These are phyloP conservation scores for Lasiodiplodia gonubiensis DNA, from an alignment of 2,329 filamentous ascomycete species.

Conservation along the genomic window DNA sequence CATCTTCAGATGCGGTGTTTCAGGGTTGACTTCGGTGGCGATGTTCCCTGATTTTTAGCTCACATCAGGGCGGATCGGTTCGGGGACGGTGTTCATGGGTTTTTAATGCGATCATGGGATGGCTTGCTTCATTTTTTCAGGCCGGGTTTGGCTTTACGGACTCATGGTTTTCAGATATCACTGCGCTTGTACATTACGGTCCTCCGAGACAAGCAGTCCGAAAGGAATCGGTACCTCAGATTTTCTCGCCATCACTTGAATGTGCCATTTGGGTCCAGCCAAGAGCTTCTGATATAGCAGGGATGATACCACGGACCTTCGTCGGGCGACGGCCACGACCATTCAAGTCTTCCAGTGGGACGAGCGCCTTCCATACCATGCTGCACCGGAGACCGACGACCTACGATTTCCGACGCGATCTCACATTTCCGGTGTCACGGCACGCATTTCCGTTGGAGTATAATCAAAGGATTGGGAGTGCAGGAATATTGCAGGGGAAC, in stretches of 20 bases:
- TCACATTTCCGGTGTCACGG: not conserved
- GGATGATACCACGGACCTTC: too few relatives aligned
- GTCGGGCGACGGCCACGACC: not conserved
- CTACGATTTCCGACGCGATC: not conserved
- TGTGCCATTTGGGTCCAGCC: not conserved
- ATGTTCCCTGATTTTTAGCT: conserved; percentile 30
- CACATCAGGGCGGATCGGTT: conserved; percentile 28
- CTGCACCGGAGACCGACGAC: not conserved
- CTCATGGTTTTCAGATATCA: conserved; percentile 31
- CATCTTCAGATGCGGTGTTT: conserved; percentile 28
- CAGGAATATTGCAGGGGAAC: not conserved
- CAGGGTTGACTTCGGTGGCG: conserved; percentile 28
- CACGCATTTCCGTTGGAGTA: not conserved
- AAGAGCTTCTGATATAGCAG: not conserved
- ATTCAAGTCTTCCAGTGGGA: not conserved
- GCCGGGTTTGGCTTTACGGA: conserved; percentile 35
- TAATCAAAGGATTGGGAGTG: not conserved
- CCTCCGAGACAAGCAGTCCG: conserved; percentile 40
- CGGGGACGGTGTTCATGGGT: conserved; percentile 46
- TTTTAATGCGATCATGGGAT: conserved; percentile 60
- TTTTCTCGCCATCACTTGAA: not conserved
- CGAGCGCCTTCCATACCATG: not conserved
- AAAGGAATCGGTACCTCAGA: conserved; percentile 38
- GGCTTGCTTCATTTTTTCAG: conserved; percentile 46
- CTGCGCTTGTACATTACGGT: conserved; percentile 49